Base-by-base conservation (phyloP, 2,329 filamentous ascomycete species). In the Exophiala mesophila region DNA sequence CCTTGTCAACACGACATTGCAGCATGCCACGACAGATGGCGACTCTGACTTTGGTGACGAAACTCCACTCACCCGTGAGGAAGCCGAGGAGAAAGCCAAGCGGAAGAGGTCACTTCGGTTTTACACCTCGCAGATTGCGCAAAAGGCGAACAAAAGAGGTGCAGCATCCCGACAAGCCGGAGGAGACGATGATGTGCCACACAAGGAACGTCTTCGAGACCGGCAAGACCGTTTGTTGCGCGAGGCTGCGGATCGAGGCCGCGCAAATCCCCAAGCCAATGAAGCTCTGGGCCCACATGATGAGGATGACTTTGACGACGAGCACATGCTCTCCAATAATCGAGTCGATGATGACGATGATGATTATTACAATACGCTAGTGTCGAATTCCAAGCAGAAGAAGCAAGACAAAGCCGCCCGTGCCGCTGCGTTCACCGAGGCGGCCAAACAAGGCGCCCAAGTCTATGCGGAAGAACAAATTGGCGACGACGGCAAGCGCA, bases 111-210 rank as follows among this genome's bases (percentile, higher is more conserved):
- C 80, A 52, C 77, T 98, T 44, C 85, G 88, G 50, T 98, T 98
- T 73, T 98, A 98, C 75, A 97, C 94, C 2, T 95, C 89, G 3
- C 92, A 98, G 63, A 92, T 98, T 53, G 84, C 86, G 19, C 90
- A 97, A 63, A 97, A 96, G 67, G 81, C 87, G 43, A 94, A 88
- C 69, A 89, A 87, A 62, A 86, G 73, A 61, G 55, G 80, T 57
- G 48, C 68, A 69, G 64, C 84, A 76, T 51, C 81, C 72, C 29
- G 82, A 73, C 62, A 86, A 76, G 50, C 83, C 70, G 43, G 74
- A 66, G 44, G 75, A 63, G 52, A 77, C 66, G 48, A 76, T 59
- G 54, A 88, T 72, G 42, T 74, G 39, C 92, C 92, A 2, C 83
- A 96, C 63, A 80, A 89, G 43, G 92, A 98, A 66, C 83, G 92